Evolutionary conservation across 2,329 filamentous ascomycete genomes (phyloP), one percentile per base, ranked within the genome.

Genomic region (Cladosporium sp.): DNA sequence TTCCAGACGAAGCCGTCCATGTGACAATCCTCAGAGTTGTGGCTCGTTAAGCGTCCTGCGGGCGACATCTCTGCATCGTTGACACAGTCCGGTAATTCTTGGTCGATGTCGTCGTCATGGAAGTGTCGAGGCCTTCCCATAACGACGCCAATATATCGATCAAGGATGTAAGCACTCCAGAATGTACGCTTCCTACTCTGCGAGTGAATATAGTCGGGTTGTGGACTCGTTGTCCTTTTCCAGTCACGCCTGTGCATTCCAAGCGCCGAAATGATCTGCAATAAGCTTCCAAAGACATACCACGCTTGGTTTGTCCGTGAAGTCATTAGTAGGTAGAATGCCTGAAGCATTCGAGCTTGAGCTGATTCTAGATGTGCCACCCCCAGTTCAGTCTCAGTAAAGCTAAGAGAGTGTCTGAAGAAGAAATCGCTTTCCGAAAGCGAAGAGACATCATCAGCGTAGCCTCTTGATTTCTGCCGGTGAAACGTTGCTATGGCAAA

Each of bases 61-160:
- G 75, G 64, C 0, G 79, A 75, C 71, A 86, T 78, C 25, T 84
- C 78, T 36, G 83, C 78, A 58, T 86, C 83, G 55, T 83, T 82
- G 44, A 84, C 75, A 2, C 73, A 64, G 17, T 77, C 76, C 0
- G 84, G 84, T 15, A 83, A 74, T 3, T 80, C 77, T 58, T 86
- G 83, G 52, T 87, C 83, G 49, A 85, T 83, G 50, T 87, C 83
- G 34, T 85, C 82, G 40, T 87, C 83, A 50, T 84, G 83, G 25
- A 85, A 81, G 15, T 84, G 76, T 7, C 82, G 70, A 1, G 84
- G 84, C 6, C 84, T 75, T 0, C 84, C 84, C 25, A 86, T 79
- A n/a, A 85, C 81, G 19, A 85, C 81, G 32, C 82, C 81, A 1
- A 87, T 72, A 57, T 86, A 86, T 50, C 82, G 84, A 64, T 88